Percentiles rank a stretch among this genome's conserved stretches.
Conservation (phyloP, 1,284 basidiomycete species). For the Cutaneotrichosporon spelunceum region DNA sequence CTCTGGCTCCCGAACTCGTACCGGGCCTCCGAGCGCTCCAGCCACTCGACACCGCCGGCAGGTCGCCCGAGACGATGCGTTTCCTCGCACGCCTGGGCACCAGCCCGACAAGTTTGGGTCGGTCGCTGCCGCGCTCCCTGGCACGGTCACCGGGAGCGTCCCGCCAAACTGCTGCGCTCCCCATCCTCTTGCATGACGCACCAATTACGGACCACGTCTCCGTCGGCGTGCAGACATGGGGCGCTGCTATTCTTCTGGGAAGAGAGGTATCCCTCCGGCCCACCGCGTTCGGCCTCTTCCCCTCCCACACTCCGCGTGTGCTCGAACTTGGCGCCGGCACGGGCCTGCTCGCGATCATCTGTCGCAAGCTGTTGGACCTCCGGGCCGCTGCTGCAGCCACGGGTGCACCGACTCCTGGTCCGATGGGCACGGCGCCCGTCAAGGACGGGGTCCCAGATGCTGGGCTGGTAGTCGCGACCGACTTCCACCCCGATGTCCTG, state of each 20-base stretch:
- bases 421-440: constrained; percentile 5
- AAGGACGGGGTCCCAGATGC: constrained; percentile 9
- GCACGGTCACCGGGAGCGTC: background rate
- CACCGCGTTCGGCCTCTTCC: constrained; percentile 37
- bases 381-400: constrained; percentile 18
- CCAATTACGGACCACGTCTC: constrained; percentile 70
- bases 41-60: constrained; percentile 23
- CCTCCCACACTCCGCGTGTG: constrained; percentile 55
- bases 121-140: constrained; percentile 11
- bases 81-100: constrained; percentile 29
- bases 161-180: constrained; percentile 33
- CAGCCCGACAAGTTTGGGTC: background rate
- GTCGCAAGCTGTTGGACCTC: constrained; percentile 58
- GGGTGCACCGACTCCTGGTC: constrained; percentile 2
- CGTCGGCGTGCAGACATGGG: constrained; percentile 90
- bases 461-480: constrained; percentile 64
- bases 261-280: constrained; percentile 69
- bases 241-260: constrained; percentile 74
- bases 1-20: constrained; percentile 35
- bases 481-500: constrained; percentile 72
- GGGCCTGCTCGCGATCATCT: constrained; percentile 70
- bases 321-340: constrained; percentile 86
- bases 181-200: constrained; percentile 65
- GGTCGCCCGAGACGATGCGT: constrained; percentile 39
- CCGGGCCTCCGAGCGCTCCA: constrained; percentile 29